phyloP scores from a whole-genome alignment of 1,139 yeast species.

The Geotrichum reessii region DNA sequence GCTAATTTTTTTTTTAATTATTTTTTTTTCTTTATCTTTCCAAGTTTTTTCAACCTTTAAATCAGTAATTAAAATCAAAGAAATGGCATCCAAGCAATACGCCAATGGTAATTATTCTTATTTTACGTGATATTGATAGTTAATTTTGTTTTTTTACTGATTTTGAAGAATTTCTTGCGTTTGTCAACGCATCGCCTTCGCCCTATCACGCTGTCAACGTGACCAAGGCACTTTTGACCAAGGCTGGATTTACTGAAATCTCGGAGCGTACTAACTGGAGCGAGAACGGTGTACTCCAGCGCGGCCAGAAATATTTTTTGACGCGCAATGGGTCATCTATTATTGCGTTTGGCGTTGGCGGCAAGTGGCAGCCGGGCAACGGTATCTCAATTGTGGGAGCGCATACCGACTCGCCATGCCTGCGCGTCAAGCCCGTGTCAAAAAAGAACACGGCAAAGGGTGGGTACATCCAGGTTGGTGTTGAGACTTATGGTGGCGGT shows the following conservation, averaged over 20 bases:
- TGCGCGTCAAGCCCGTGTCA: conserved; percentile 85
- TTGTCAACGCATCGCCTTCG: conserved; percentile 82
- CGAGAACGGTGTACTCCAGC: conserved; percentile 42
- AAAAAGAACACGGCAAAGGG: conserved; percentile 44
- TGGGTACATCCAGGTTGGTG: conserved; percentile 86
- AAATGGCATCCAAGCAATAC: conserved; percentile 18
- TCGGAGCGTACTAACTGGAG: conserved; percentile 71
- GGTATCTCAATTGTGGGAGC: conserved; percentile 90
- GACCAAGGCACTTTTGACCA: conserved; percentile 48
- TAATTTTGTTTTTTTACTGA: too few species aligned
- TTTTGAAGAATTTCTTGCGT: conserved; percentile 55
- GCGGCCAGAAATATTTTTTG: conserved; percentile 54
- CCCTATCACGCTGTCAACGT: conserved; percentile 88
- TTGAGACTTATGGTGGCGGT: conserved; percentile 93
- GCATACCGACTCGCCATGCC: conserved; percentile 92
- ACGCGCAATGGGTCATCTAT: conserved; percentile 78
- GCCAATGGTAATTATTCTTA: conserved; percentile 15
- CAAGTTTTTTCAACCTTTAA: too few species aligned
- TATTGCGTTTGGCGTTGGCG: conserved; percentile 80
- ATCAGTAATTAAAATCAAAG: background rate
- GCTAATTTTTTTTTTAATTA: background rate
- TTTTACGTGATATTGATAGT: too few species aligned
- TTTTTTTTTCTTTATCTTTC: background rate
- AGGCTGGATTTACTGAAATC: conserved; percentile 67
- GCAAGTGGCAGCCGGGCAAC: conserved; percentile 67